Base-by-base conservation (phyloP, 805 yeast genomes). In the Pichia kluyveri region DNA sequence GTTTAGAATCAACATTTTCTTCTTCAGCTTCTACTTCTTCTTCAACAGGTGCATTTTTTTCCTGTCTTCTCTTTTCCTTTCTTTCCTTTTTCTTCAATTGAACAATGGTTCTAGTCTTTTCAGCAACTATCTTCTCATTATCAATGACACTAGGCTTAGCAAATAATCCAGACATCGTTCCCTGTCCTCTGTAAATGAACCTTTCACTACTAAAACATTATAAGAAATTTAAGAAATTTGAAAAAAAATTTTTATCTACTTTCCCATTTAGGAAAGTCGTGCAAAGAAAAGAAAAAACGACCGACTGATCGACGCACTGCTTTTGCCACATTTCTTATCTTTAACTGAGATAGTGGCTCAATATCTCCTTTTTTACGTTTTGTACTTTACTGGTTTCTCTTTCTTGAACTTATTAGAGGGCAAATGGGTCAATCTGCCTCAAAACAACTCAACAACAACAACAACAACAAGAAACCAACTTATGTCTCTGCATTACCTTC, bases 61-160 rank as follows among this genome's bases (percentile, higher is more conserved):
- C 55, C 47, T 56, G 55, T 42, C 57, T 52, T 23, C 53, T 58
- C 40, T 48, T 48, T 17, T 44, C 51, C 23, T 49, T 46, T 32
- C 48, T 47, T 18, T 44, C 48, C 19, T 52, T 47, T 38, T 47
- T 47, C 14, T 42, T 47, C 17, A 48, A 8, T 23, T 48, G 40
- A 18, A 49, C 38, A 34, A 53, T 42, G 3, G 50, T 56, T 51
- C 62, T 56, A 47, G 50, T 53, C 51, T 61, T 54, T 46, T 60
- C 51, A 53, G 62, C 57, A 54, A 62, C 48, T 42, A 62, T 47
- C 40, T 56, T 51, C 41, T 58, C 58, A 59, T 60, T 63, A 53
- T 70, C 65, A n/a, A 82, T 71, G 14, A 82, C 80, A 19, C 73
- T 56, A 12, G 71, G 61, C 41, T 62, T 61, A 34, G 67, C 54